These are phyloP conservation scores for Taphrina pruni DNA, from an alignment of 1,139 yeast species.

Conservation along the genomic window DNA sequence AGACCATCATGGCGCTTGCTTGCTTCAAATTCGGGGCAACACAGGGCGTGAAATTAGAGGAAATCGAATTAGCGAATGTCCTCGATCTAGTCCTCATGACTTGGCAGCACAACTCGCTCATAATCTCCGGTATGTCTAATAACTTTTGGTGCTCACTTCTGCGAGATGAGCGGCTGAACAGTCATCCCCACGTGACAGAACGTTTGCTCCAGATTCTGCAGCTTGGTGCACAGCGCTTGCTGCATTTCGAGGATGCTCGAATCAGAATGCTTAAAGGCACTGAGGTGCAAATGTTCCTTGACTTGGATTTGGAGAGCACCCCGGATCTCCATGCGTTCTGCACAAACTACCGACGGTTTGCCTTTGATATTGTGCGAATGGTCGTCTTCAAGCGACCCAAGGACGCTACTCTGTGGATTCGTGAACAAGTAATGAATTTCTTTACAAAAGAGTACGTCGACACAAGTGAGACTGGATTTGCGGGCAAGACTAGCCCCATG, in stretches of 20 bases:
- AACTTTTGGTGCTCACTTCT: slow-evolving; percentile 79
- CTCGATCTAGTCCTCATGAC: slow-evolving; percentile 77
- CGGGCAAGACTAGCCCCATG: slow-evolving; percentile 63
- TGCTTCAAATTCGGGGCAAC: slow-evolving; percentile 62
- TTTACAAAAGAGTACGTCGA: slow-evolving; percentile 58
- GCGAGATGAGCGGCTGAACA: slow-evolving; percentile 55
- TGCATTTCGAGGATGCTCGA: slow-evolving; percentile 72
- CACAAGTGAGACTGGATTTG: slow-evolving; percentile 16
- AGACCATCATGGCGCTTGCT: slow-evolving; percentile 88
- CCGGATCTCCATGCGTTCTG: slow-evolving; percentile 81
- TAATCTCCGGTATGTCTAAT: slow-evolving; percentile 86
- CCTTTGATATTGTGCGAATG: slow-evolving; percentile 88
- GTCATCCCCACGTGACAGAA: slow-evolving; percentile 44
- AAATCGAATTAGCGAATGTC: slow-evolving; percentile 54
- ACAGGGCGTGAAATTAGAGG: slow-evolving; percentile 48
- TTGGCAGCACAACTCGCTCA: slow-evolving; percentile 80
- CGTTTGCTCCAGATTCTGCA: slow-evolving; percentile 73
- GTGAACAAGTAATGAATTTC: slow-evolving; percentile 64
- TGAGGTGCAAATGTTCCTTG: slow-evolving; percentile 61
- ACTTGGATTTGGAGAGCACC: slow-evolving; percentile 83
- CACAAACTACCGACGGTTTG: slow-evolving; percentile 77
- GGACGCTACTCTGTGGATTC: slow-evolving; percentile 82
- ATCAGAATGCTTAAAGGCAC: slow-evolving; percentile 60
- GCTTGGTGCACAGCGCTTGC: slow-evolving; percentile 75
- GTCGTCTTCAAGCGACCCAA: slow-evolving; percentile 85